phyloP scores from a whole-genome alignment of 805 yeast genomes.

The Komagataella kurtzmanii region DNA sequence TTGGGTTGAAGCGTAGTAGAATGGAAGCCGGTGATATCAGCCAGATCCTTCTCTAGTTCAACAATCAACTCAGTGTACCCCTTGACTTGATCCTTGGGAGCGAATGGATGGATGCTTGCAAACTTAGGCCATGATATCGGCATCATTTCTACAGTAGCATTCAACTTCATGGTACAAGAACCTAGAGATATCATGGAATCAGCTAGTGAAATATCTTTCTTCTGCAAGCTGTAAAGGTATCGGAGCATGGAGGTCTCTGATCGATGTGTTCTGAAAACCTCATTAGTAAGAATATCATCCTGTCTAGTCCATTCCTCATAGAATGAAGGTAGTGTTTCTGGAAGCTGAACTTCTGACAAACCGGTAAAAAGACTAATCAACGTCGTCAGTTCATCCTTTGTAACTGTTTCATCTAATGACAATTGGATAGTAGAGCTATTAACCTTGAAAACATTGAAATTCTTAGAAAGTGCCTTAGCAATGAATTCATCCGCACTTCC shows the following conservation, averaged over 20 bases:
- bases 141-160: constrained; percentile 89
- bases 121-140: constrained; percentile 95
- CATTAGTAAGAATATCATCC: constrained; percentile 50
- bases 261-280: constrained; percentile 77
- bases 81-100: constrained; percentile 74
- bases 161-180: constrained; percentile 95
- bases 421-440: constrained; percentile 49
- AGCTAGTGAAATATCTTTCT: constrained; percentile 84
- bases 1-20: constrained; percentile 91
- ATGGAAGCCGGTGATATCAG: constrained; percentile 86
- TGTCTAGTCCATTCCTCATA: constrained; percentile 38
- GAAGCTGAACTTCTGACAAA: constrained; percentile 7
- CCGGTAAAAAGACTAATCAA: constrained; percentile 52
- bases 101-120: constrained; percentile 82
- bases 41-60: constrained; percentile 74
- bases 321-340: constrained; percentile 29
- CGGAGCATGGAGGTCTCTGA: constrained; percentile 93
- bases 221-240: constrained; percentile 73
- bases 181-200: constrained; percentile 97
- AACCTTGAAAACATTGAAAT: constrained; percentile 68
- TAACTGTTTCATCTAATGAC: constrained; percentile 86
- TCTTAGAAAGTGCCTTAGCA: constrained; percentile 39
- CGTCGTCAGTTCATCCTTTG: constrained; percentile 41
- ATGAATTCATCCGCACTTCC: constrained; percentile 43
- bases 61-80: constrained; percentile 70